Evolutionary conservation across 2,329 filamentous ascomycete genomes (phyloP), one percentile per base, ranked within the genome.

Genomic region (Escovopsis weberi): DNA sequence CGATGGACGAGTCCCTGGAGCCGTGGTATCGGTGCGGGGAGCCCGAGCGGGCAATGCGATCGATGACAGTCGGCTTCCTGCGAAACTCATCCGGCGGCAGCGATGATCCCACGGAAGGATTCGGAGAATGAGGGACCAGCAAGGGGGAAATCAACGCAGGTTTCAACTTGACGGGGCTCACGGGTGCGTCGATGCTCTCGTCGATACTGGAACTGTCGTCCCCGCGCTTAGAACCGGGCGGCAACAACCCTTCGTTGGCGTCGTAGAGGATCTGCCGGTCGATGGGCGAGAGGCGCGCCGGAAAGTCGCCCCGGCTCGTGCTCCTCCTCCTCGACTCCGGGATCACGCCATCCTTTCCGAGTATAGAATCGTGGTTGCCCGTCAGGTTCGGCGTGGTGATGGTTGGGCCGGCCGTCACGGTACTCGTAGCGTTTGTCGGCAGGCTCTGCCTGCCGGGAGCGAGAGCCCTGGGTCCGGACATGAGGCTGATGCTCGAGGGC

Each of bases 1-100:
- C 76, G 41, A 73, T 59, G 1, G 75, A 80, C 1, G 75, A 78
- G 6, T 74, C 73, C 45, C 74, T 66, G 11, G 77, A 79, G 12
- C 62, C 65, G 7, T 59, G 59, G 26, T 58, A 59, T 6, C 57
- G 23, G 12, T 37, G 63, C 2, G 66, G 62, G 23, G 63, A 63
- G 28, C 62, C 62, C 8, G 69, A 64, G 8, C 63, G 63, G 46
- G 63, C 70, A 38, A 76, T 72, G n/a, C 69, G 69, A 50, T 74
- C 67, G 43, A 76, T 74, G 4, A 75, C 67, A 2, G 67, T 64
- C 1, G 76, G 63, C 46, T 66, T 59, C 55, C 68, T 57, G 48
- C 62, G 54, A 33, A 60, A 51, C 7, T 68, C 65, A 26, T 62
- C 57, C 2, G 61, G 59, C 2, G 58, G 58, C 8, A 63, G 45